Evolutionary conservation across 768 basidiomycete genomes (phyloP).

Genomic region (Hericium coralloides): DNA sequence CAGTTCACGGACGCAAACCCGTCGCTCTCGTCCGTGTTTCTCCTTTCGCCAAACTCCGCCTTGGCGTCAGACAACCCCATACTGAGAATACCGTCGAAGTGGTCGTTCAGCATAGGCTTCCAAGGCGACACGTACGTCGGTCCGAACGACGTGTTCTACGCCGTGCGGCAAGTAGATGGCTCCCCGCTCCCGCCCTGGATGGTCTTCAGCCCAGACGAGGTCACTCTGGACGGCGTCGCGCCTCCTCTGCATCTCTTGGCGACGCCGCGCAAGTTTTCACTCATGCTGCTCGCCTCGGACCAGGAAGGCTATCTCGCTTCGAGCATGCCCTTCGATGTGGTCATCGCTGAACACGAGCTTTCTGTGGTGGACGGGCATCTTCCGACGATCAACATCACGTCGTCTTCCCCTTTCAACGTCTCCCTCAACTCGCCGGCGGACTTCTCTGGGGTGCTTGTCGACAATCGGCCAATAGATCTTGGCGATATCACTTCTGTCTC

Average conservation of each 20-base stretch:
- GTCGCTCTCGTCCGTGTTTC: constrained; percentile 70
- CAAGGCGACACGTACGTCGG: constrained; percentile 51
- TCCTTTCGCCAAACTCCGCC: constrained; percentile 51
- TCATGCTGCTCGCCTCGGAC: constrained; percentile 65
- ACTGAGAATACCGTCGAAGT: constrained; percentile 66
- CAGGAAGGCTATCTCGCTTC: constrained; percentile 61
- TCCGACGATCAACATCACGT: constrained; percentile 66
- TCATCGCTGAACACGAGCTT: constrained; percentile 63
- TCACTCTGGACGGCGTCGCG: constrained; percentile 75
- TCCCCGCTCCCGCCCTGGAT: constrained; percentile 70
- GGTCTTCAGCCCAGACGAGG: constrained; percentile 49
- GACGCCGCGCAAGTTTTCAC: constrained; percentile 34
- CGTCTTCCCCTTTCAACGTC: constrained; percentile 42
- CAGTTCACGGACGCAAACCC: constrained; percentile 56
- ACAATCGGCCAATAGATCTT: constrained; percentile 48
- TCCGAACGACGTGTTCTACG: constrained; percentile 46
- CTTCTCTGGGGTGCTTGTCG: constrained; percentile 54
- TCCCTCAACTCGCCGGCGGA: constrained; percentile 45
- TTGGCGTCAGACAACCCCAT: constrained; percentile 41
- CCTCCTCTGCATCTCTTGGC: constrained; percentile 37
- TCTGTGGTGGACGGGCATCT: constrained; percentile 37
- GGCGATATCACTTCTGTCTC: constrained; percentile 46
- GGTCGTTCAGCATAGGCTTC: constrained; percentile 91
- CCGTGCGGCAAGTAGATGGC: constrained; percentile 56
- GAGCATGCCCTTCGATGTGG: constrained; percentile 51